Evolutionary conservation across 192 early-diverging fungal species (phyloP).

Genomic region (Phlyctochytrium planicorne): DNA sequence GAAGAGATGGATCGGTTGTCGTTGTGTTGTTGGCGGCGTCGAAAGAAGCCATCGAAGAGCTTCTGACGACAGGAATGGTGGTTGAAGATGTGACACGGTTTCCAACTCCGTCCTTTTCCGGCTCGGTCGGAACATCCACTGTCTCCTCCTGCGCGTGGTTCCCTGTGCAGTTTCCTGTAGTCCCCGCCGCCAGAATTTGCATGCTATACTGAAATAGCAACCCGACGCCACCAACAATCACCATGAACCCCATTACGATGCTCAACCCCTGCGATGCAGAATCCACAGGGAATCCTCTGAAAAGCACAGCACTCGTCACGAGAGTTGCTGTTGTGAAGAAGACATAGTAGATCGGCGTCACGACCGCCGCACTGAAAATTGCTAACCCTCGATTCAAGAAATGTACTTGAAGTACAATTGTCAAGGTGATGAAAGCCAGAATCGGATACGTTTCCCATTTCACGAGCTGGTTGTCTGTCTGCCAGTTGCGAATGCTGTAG

Average conservation of each 20-base stretch:
- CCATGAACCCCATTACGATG: conserved; percentile 60
- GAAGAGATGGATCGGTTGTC: not conserved
- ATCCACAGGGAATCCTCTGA: conserved; percentile 61
- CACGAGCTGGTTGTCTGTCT: conserved; percentile 56
- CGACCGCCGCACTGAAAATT: conserved; percentile 64
- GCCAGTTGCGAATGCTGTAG: conserved; percentile 39
- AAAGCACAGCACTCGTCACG: conserved; percentile 58
- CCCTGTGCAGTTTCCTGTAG: not conserved
- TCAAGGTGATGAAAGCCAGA: conserved; percentile 50
- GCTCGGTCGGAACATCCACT: not conserved
- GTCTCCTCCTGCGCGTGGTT: not conserved
- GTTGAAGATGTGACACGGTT: not conserved
- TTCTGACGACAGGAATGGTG: not conserved
- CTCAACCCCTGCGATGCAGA: conserved; percentile 30
- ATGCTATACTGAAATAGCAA: conserved; percentile 51
- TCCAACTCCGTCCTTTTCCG: not conserved
- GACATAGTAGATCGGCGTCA: conserved; percentile 72
- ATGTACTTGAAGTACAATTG: conserved; percentile 57
- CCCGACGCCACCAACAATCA: conserved; percentile 60
- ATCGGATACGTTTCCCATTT: conserved; percentile 50
- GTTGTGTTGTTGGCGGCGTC: not conserved
- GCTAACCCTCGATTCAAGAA: conserved; percentile 68
- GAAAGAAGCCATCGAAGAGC: not conserved
- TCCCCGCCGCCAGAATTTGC: conserved; percentile 27
- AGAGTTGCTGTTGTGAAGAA: conserved; percentile 64